These are phyloP conservation scores for Neoascochyta sp. DNA, from an alignment of 2,329 filamentous ascomycete species.

Conservation along the genomic window DNA sequence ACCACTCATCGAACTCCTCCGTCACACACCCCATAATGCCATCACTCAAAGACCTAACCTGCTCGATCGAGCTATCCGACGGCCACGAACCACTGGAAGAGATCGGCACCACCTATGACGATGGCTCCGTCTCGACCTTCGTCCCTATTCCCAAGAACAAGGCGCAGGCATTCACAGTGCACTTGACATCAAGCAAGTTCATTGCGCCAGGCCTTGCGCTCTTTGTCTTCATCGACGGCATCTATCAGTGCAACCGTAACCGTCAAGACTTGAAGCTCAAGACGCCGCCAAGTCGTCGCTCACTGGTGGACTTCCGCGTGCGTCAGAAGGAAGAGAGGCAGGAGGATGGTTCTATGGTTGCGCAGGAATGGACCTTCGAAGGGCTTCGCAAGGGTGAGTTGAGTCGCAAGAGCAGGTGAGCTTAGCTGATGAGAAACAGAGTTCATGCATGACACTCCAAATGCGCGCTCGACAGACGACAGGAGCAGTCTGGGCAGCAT, in stretches of 20 bases:
- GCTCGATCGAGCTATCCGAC: constrained; percentile 50
- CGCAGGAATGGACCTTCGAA: constrained; percentile 53
- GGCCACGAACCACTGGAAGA: constrained; percentile 45
- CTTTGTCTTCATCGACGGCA: constrained; percentile 56
- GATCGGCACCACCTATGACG: constrained; percentile 49
- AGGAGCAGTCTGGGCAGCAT: constrained; percentile 46
- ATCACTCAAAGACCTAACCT: constrained; percentile 51
- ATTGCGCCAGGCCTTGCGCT: constrained; percentile 53
- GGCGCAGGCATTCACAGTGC: constrained; percentile 48
- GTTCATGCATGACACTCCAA: too few relatives aligned
- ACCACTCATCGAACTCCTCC: too few relatives aligned
- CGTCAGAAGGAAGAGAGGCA: constrained; percentile 53
- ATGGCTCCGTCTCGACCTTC: constrained; percentile 52
- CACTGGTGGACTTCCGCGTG: constrained; percentile 48
- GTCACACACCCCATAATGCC: too few relatives aligned
- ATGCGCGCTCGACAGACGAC: constrained; percentile 27
- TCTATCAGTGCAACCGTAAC: constrained; percentile 57
- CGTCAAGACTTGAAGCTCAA: constrained; percentile 40
- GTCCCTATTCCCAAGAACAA: constrained; percentile 47
- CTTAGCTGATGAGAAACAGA: too few relatives aligned
- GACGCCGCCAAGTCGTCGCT: constrained; percentile 25
- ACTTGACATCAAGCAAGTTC: constrained; percentile 48
- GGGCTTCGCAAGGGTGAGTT: constrained; percentile 47
- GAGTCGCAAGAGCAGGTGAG: too few relatives aligned
- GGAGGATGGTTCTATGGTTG: constrained; percentile 48